Conservation (phyloP, 2,329 filamentous ascomycete species). For the Diaporthe velutina region DNA sequence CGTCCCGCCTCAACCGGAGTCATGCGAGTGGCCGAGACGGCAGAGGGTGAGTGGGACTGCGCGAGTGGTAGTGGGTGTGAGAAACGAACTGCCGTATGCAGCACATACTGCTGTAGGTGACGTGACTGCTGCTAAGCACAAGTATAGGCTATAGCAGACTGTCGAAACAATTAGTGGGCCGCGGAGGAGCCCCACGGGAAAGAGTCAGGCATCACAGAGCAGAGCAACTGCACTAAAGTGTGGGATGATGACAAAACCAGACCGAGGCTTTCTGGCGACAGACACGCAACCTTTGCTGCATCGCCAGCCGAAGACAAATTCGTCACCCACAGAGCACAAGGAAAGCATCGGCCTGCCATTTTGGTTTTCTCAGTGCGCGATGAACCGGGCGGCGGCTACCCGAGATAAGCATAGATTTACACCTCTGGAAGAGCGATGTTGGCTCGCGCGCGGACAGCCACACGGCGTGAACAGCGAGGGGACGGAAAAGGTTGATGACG, state of each 20-base stretch:
- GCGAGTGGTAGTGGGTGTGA: background rate
- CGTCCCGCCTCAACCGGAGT: background rate
- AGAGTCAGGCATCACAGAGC: background rate
- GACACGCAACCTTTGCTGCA: background rate
- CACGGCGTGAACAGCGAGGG: conserved; percentile 6
- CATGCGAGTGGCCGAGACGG: background rate
- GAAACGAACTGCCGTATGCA: conserved; percentile 22
- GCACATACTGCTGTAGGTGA: background rate
- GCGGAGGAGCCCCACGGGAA: background rate
- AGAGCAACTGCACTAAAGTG: too few species aligned
- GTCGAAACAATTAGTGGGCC: conserved; percentile 14
- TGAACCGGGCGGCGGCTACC: background rate
- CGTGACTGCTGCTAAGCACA: background rate
- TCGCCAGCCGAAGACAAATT: background rate
- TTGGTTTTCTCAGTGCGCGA: background rate
- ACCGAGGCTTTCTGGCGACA: background rate
- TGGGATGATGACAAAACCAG: background rate
- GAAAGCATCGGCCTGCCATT: conserved; percentile 3
- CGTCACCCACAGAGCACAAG: background rate
- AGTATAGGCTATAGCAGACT: background rate
- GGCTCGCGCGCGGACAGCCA: background rate
- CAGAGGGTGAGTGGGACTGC: background rate
- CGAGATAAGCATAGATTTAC: conserved; percentile 20
- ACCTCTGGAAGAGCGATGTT: background rate
- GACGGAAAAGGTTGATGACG: background rate